Evolutionary conservation across 768 basidiomycete species (phyloP), one percentile per base, ranked within the genome.

Genomic region (Chalciporus piperatus): DNA sequence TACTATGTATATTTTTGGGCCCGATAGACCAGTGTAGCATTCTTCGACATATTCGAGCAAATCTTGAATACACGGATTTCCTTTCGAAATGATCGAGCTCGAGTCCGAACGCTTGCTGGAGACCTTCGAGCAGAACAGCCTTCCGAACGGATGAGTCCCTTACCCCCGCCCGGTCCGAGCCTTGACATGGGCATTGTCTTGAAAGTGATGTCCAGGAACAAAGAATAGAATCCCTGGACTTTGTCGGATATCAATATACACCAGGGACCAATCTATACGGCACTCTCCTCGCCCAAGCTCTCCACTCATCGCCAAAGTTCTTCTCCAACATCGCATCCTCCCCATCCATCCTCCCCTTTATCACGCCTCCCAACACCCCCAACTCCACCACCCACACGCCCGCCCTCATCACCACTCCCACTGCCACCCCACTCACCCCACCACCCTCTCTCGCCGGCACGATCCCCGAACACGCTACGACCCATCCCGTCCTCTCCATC

Each of bases 251-350:
- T 51, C 40, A 65, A 22, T 52, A 63, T 3, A 66, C 41, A 4
- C 60, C 53, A 0, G 66, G 68, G 3, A 70, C 23, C 42, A 69
- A 38, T 4, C 56, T 51, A 41, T 25, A 65, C 0, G 59, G 60
- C 3, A 70, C 69, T 27, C 43, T 47, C 33, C 17, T 57, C 6
- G 39, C 48, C 60, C 65, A 69, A 19, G 43, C 46, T 4, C 52
- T 58, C 69, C 69, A 69, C 20, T 23, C 57, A 17, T 59, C 56
- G 1, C 69, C 65, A 56, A 69, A 66, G 19, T 48, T 17, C 17
- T 47, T 32, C n/a, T 64, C 59, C 11, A 69, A 49, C 64, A 66
- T 70, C 32, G 40, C 39, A n/a, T 69, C 66, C 43, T 69, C 68
- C 37, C 38, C 60, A 32, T 51, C 23, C 45, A 70, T 63, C 35